Conservation (phyloP, 1,284 basidiomycete species). For the Cryptococcus neoformans region DNA sequence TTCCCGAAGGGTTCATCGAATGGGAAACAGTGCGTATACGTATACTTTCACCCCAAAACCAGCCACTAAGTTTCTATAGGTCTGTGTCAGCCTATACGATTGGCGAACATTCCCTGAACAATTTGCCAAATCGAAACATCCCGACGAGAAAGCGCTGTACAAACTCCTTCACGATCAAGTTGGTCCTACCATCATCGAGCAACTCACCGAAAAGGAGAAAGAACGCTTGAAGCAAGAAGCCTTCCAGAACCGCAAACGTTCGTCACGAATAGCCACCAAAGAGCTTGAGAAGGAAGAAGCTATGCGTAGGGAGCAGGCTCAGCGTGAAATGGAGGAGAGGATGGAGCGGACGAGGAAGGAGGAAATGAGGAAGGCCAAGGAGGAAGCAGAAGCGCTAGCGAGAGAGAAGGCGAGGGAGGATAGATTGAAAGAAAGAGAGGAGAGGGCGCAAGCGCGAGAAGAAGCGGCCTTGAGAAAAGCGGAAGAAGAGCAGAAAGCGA, state of each 20-base stretch:
- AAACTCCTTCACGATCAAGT: constrained; percentile 48
- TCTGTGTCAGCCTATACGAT: constrained; percentile 53
- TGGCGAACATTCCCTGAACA: constrained; percentile 52
- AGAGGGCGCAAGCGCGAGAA: constrained; percentile 49
- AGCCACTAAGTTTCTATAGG: constrained; percentile 25
- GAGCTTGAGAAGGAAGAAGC: constrained; percentile 54
- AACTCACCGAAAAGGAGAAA: constrained; percentile 45
- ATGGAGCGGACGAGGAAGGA: constrained; percentile 49
- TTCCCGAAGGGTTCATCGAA: constrained; percentile 47
- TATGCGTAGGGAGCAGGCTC: constrained; percentile 45
- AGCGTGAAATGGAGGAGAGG: constrained; percentile 50
- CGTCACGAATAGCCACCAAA: constrained; percentile 53
- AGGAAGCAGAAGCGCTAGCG: constrained; percentile 39
- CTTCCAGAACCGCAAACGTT: constrained; percentile 53
- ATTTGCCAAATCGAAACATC: constrained; percentile 52
- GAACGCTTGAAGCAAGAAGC: constrained; percentile 50
- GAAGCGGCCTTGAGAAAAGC: constrained; percentile 46
- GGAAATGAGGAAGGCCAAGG: constrained; percentile 31
- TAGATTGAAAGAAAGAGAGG: constrained; percentile 49
- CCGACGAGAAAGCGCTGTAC: constrained; percentile 53
- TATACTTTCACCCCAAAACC: not conserved
- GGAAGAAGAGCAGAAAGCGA: constrained; percentile 36
- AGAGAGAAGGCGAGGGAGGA: constrained; percentile 50
- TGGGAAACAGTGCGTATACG: constrained; percentile 50
- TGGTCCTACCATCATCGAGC: constrained; percentile 50